Evolutionary conservation across 78 protist species (phyloP).

Genomic region (Tieghemostelium lacteum): DNA sequence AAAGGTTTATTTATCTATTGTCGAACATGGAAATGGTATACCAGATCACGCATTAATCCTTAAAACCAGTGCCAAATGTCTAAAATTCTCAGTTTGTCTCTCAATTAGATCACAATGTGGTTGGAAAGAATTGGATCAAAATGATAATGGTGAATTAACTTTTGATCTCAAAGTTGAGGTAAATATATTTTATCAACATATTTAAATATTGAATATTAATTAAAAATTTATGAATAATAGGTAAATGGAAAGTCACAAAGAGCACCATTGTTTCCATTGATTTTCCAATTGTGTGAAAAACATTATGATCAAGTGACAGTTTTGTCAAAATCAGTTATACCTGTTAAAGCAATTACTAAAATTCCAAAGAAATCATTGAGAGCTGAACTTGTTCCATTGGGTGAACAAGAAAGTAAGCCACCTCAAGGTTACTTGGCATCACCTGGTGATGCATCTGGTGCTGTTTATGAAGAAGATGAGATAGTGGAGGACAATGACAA

Average conservation of each 20-base stretch:
- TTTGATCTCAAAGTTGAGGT: slow-evolving; percentile 69
- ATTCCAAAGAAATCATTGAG: slow-evolving; percentile 74
- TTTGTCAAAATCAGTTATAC: slow-evolving; percentile 55
- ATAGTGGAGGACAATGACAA: slow-evolving; percentile 1
- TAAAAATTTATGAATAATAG: background rate
- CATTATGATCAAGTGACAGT: slow-evolving; percentile 64
- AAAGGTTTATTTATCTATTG: slow-evolving; percentile 64
- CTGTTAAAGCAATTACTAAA: slow-evolving; percentile 72
- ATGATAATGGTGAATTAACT: slow-evolving; percentile 63
- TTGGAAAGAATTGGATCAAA: slow-evolving; percentile 76
- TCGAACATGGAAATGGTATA: slow-evolving; percentile 77
- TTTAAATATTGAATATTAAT: background rate
- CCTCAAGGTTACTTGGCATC: slow-evolving; percentile 61
- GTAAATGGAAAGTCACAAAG: slow-evolving; percentile 72
- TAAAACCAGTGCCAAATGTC: slow-evolving; percentile 62
- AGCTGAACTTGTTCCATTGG: slow-evolving; percentile 66
- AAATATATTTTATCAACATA: background rate
- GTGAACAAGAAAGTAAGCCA: slow-evolving; percentile 48
- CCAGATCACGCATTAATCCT: slow-evolving; percentile 64
- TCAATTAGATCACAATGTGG: slow-evolving; percentile 72
- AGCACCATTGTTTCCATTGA: slow-evolving; percentile 70
- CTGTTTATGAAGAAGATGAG: slow-evolving; percentile 22
- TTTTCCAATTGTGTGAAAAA: slow-evolving; percentile 70
- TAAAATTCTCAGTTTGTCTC: slow-evolving; percentile 74
- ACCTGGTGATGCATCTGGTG: slow-evolving; percentile 7